These are phyloP conservation scores for Platanthera guangdongensis DNA, from an alignment of 106 monocot species.

Conservation along the genomic window DNA sequence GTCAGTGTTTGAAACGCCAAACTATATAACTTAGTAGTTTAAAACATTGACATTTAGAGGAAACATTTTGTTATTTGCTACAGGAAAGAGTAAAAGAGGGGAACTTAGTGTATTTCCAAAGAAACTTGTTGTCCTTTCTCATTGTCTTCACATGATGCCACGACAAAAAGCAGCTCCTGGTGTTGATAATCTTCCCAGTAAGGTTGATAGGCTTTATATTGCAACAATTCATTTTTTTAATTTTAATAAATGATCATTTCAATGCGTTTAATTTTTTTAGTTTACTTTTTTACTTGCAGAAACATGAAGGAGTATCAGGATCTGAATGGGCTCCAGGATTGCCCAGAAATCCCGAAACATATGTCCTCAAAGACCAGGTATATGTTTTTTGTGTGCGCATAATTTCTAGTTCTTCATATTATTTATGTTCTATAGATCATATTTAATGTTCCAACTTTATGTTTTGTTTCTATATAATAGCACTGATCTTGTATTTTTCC, in stretches of 20 bases:
- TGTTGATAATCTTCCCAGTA: slow-evolving; percentile 20
- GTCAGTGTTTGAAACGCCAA: background rate
- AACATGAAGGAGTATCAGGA: slow-evolving; percentile 29
- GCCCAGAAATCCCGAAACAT: slow-evolving; percentile 74
- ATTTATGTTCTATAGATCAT: background rate
- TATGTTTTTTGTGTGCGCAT: background rate
- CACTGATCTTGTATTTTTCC: background rate
- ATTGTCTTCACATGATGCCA: slow-evolving; percentile 99
- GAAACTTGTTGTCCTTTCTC: slow-evolving; percentile 65
- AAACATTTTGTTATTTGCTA: background rate
- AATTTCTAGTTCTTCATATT: background rate
- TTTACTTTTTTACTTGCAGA: slow-evolving; percentile 18
- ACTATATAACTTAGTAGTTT: background rate
- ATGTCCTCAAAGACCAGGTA: slow-evolving; percentile 95
- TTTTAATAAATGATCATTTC: background rate
- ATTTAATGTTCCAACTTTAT: background rate
- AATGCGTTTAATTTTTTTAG: background rate
- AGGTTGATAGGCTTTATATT: slow-evolving; percentile 24
- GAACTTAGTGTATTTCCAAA: slow-evolving; percentile 89
- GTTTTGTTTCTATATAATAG: slow-evolving; percentile 1
- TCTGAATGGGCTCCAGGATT: slow-evolving; percentile 65
- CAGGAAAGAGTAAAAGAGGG: slow-evolving; percentile 92
- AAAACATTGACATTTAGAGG: background rate
- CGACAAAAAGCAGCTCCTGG: slow-evolving; percentile 53
- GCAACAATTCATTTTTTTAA: background rate